Base-by-base conservation (phyloP, 805 yeast species). In the Lachancea fermentati region DNA sequence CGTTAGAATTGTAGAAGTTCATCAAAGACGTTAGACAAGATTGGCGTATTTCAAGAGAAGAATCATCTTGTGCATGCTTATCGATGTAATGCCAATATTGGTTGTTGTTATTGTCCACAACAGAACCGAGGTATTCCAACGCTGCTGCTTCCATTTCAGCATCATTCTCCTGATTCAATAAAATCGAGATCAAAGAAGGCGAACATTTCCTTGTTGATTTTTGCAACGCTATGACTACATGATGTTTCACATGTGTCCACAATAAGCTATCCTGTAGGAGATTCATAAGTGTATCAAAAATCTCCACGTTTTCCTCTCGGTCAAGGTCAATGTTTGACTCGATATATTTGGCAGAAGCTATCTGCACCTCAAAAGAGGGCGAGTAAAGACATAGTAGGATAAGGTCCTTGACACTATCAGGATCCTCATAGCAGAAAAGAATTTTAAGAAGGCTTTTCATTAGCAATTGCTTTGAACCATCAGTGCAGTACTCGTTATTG, bases 381-480 rank as follows among this genome's bases (percentile, higher is more conserved):
- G 78, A 72, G 1, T 39, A 29, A 14, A 77, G 41, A 4, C 71
- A 67, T 7, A 66, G 33, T 12, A 54, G 48, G 12, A 68, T 36
- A 1, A 74, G 24, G 4, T 56, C 60, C 4, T 35, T 39, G 2
- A 65, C 38, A 13, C 52, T 42, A 8, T 49, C 58, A 13, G 37
- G 15, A 9, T 52, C 37, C 18, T 48, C 47, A 18, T 36, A 29
- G 9, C 48, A 30, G 3, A 70, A 46, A 9, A 76, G 47, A 3
- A 72, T 36, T 2, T 42, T 34, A 6, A 58, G 47, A 7, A 68
- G 45, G 2, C 53, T 52, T 12, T 68, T 60, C 18, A 75, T 37
- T 13, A 75, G 66, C 14, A 78, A 52, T 44, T 76, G 79, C 39
- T 67, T 69, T 7, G 74, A 62, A 2, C 84, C 84, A 53, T 75